Evolutionary conservation across 257 asterid species (phyloP), one percentile per base, ranked within the genome.

Genomic region (Rehmannia glutinosa): DNA sequence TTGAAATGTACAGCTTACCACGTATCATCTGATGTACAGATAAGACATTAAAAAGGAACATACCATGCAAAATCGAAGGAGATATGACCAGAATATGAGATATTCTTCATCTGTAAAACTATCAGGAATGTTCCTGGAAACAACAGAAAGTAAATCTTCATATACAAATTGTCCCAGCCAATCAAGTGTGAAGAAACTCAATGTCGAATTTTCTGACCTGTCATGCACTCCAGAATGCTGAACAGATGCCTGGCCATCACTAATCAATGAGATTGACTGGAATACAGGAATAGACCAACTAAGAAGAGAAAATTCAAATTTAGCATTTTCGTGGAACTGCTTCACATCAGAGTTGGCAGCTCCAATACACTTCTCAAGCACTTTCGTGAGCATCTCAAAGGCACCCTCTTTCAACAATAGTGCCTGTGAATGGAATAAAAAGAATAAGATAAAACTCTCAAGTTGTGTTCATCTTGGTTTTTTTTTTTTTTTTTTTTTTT

Each of bases 241-340:
- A 19, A 69, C 42, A 66, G 82, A 77, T 72, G 77, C 64, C 46
- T 75, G 78, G 41, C 80, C 76, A 62, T 83, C 92, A 75, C 77
- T 64, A 45, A 85, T 78, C 70, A 91, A 78, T 67, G 88, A 68
- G 73, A 94, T 70, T 17, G 87, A 85, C 81, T 80, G 85, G 62
- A 84, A 81, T 56, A 80, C 83, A 55, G 95, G 97, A 62, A 78
- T 64, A 70, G 81, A 88, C 95, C 95, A 94, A 75, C 86, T 69
- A 74, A 85, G 74, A 28, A 60, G 66, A 38, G 88, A 75, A 75
- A 60, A 74, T 60, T 77, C 88, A 62, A 65, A 64, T 73, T 75
- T 79, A 28, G 73, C 67, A 62, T 60, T 75, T 75, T 75, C 91
- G 0, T 81, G 64, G 24, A 76, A 76, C 80, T 74, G 87, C 75